Evolutionary conservation across 2,329 filamentous ascomycete genomes (phyloP), one percentile per base, ranked within the genome.

Genomic region (Aspergillus pseudoviridinutans): DNA sequence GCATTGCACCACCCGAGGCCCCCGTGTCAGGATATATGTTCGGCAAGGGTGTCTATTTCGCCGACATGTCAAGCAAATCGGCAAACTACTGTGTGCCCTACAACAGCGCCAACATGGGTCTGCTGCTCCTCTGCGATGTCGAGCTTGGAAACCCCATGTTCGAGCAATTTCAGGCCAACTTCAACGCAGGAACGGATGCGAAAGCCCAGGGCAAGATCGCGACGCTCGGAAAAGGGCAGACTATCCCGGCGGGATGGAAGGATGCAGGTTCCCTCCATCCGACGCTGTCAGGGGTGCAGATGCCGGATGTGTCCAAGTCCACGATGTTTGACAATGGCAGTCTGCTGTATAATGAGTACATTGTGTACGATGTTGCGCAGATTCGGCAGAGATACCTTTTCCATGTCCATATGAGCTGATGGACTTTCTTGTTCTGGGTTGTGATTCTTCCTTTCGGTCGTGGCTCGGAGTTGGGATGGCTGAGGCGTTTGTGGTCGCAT

Each of bases 31-130:
- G 90, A 1, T 92, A 93, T 77, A 93, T 93, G 89, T 96, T 95
- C 64, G 91, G 88, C 57, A 95, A 95, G 73, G 91, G 91, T 49
- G 89, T 96, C 50, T 96, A 96, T 69, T 82, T 96, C 2, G 91
- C 91, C 2, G 91, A 95, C 67, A 92, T 92, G 81, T 88, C 86
- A 0, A 88, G 84, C 70, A 96, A 95, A 75, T 91, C 88, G 2
- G 90, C 90, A 17, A 85, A 85, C 65, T 96, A 96, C 76, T 94
- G 90, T 70, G 82, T 74, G 53, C 71, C 84, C 0, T 70, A 75
- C 62, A 81, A 78, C 58, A 89, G 87, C n/a, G 83, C 82, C n/a
- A 83, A 84, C 22, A 84, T 86, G 24, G 91, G 87, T 0, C 79
- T 96, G 3, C 78, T 96, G 3, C 81, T 96, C 20, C 85, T 96